Evolutionary conservation across 805 yeast genomes (phyloP).

Genomic region (Kuraishia molischiana): DNA sequence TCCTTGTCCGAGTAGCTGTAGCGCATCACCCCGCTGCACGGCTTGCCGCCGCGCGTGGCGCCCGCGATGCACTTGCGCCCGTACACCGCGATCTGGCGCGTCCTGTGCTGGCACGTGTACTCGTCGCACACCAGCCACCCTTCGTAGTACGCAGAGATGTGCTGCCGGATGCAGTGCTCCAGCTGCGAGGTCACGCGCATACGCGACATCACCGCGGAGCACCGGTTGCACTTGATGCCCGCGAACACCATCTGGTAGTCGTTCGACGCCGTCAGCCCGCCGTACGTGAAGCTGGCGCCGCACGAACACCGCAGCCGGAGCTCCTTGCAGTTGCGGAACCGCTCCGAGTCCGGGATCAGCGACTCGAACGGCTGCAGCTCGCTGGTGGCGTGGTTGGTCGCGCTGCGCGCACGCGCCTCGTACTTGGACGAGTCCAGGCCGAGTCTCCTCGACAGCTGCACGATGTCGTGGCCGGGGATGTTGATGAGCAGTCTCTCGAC

Average conservation of each 20-base stretch:
- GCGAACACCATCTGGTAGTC: constrained; percentile 51
- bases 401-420: constrained; percentile 30
- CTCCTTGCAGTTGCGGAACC: constrained; percentile 58
- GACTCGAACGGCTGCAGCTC: constrained; percentile 71
- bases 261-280: constrained; percentile 61
- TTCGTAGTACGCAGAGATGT: constrained; percentile 71
- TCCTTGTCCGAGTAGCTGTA: constrained; percentile 70
- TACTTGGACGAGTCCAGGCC: constrained; percentile 70
- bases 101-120: constrained; percentile 63
- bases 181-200: constrained; percentile 60
- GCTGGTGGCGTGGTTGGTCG: constrained; percentile 20
- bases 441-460: constrained; percentile 63
- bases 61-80: constrained; percentile 76
- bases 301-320: constrained; percentile 58
- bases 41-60: constrained; percentile 49
- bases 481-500: constrained; percentile 78
- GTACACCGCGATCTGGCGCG: constrained; percentile 82
- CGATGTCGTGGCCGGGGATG: constrained; percentile 79
- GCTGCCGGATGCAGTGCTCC: constrained; percentile 60
- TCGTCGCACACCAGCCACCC: constrained; percentile 86
- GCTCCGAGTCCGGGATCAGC: constrained; percentile 68
- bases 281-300: constrained; percentile 49
- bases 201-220: constrained; percentile 41
- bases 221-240: constrained; percentile 64
- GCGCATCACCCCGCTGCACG: constrained; percentile 75